Percentiles rank a stretch among this genome's conserved stretches.
phyloP scores from a whole-genome alignment of 192 early-diverging fungal species.

The Linnemannia zychae region DNA sequence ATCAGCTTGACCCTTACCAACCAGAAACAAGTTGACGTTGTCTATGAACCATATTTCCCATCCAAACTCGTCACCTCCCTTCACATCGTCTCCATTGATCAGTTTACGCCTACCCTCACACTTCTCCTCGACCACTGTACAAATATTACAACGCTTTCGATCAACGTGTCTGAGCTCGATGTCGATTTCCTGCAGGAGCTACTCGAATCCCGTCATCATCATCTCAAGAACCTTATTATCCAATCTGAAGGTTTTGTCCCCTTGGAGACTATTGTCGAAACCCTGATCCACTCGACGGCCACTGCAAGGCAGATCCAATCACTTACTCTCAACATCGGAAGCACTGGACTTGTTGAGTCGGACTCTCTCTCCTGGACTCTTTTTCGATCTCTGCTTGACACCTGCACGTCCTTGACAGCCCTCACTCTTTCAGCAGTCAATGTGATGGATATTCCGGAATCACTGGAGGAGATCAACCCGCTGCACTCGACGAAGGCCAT shows the following conservation, averaged over 20 bases:
- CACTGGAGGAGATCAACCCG: slow-evolving; percentile 20
- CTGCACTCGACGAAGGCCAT: slow-evolving; percentile 18
- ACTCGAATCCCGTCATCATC: neutral
- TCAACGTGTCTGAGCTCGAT: slow-evolving; percentile 23
- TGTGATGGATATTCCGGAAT: slow-evolving; percentile 27
- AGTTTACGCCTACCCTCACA: slow-evolving; percentile 8
- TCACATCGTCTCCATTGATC: slow-evolving; percentile 12
- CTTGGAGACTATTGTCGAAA: slow-evolving; percentile 22
- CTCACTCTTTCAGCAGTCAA: slow-evolving; percentile 19
- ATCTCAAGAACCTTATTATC: slow-evolving; percentile 10
- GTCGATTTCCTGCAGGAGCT: slow-evolving; percentile 15
- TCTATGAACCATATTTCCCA: neutral
- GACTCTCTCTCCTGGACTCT: slow-evolving; percentile 22
- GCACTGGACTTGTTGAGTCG: slow-evolving; percentile 23
- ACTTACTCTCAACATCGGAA: slow-evolving; percentile 13
- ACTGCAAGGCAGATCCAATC: neutral
- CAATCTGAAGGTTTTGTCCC: slow-evolving; percentile 31
- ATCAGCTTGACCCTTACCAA: slow-evolving; percentile 7
- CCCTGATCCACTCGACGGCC: neutral
- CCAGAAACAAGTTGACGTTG: neutral
- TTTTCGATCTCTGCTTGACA: slow-evolving; percentile 12
- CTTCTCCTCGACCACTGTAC: neutral
- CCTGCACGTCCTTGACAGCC: slow-evolving; percentile 8
- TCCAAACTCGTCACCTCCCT: slow-evolving; percentile 3
- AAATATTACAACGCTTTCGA: neutral